phyloP scores from a whole-genome alignment of 2,329 filamentous ascomycete species.

The Rutstroemia sp. region DNA sequence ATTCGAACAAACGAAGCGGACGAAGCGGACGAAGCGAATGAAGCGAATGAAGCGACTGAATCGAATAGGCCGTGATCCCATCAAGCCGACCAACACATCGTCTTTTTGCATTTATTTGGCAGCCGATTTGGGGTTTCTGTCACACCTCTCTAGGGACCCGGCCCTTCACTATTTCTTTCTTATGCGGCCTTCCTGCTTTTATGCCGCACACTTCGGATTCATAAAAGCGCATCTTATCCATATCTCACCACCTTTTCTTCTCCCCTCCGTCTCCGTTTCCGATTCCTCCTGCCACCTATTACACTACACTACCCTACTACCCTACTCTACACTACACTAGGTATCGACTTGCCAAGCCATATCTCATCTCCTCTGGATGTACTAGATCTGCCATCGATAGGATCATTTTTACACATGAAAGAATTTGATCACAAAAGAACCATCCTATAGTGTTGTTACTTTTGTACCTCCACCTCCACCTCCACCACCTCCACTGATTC shows the following conservation, averaged over 20 bases:
- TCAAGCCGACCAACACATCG: conserved; percentile 1
- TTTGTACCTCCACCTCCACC: background rate
- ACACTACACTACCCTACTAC: no score
- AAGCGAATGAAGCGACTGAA: no score
- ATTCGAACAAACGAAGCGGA: no score
- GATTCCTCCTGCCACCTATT: background rate
- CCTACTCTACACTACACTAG: no score
- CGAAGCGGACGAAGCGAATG: no score
- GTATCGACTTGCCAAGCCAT: no score
- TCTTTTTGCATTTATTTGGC: background rate
- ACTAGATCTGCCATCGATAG: conserved; percentile 1
- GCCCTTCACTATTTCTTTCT: background rate
- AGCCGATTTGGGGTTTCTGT: background rate
- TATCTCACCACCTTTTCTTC: background rate
- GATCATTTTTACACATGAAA: background rate
- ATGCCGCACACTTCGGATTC: background rate
- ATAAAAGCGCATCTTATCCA: conserved; percentile 1
- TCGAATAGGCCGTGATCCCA: background rate
- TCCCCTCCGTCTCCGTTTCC: background rate
- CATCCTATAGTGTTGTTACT: background rate
- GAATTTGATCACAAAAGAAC: background rate
- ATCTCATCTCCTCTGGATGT: background rate
- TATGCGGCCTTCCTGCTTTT: background rate
- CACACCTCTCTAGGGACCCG: background rate
- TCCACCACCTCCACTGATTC: no score